These are phyloP conservation scores for Aureobasidium vineae DNA, from an alignment of 2,329 filamentous ascomycete species.

Conservation along the genomic window DNA sequence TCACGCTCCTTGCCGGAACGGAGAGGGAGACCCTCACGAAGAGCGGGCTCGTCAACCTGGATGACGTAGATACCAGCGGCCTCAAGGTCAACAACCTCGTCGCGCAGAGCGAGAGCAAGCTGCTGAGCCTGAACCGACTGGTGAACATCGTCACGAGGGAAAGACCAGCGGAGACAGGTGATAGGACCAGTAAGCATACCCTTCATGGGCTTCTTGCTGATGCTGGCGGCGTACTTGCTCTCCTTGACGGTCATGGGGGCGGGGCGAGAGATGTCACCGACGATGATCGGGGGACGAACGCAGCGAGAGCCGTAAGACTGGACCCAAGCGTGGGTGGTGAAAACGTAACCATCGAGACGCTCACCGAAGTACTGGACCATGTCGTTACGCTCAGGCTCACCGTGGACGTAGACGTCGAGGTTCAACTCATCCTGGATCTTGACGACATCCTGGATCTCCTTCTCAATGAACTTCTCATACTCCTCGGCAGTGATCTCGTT, in stretches of 20 bases:
- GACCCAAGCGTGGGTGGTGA: slow-evolving; percentile 99
- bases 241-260: slow-evolving; percentile 99
- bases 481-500: slow-evolving; percentile 86
- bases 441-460: slow-evolving; percentile 94
- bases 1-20: slow-evolving; percentile 91
- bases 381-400: slow-evolving; percentile 99
- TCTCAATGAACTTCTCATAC: slow-evolving; percentile 99
- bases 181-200: slow-evolving; percentile 99
- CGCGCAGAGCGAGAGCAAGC: slow-evolving; percentile 95
- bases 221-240: slow-evolving; percentile 95
- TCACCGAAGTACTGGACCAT: slow-evolving; percentile 99
- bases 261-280: slow-evolving; percentile 96
- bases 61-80: slow-evolving; percentile 95
- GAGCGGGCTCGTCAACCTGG: slow-evolving; percentile 98
- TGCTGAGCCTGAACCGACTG: slow-evolving; percentile 99
- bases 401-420: slow-evolving; percentile 96
- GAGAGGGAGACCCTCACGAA: slow-evolving; percentile 98
- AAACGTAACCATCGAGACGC: slow-evolving; percentile 92
- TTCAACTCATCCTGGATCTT: slow-evolving; percentile 98
- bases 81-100: slow-evolving; percentile 98
- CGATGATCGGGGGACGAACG: slow-evolving; percentile 96
- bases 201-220: slow-evolving; percentile 99
- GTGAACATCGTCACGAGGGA: slow-evolving; percentile 99
- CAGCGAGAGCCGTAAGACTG: slow-evolving; percentile 98
- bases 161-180: slow-evolving; percentile 98